A percentile compares a stretch with the other conserved stretches of the same genome.
Evolutionary conservation across 768 basidiomycete species (phyloP).

Genomic region (Mycena vulgaris): DNA sequence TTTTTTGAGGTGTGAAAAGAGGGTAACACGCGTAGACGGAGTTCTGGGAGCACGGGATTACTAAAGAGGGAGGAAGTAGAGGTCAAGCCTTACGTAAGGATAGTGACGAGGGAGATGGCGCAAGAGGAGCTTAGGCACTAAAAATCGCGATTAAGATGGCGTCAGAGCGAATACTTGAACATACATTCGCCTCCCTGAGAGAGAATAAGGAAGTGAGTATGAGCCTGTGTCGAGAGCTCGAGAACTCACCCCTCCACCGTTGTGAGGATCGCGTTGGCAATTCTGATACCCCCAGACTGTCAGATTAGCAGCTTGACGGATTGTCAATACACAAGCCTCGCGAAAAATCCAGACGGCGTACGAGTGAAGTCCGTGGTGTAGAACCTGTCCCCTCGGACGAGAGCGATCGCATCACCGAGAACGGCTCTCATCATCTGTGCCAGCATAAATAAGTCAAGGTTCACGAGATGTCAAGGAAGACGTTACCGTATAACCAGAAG

Average conservation of each 20-base stretch:
- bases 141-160: not conserved
- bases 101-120: slow-evolving; percentile 59
- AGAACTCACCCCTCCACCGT: slow-evolving; percentile 46
- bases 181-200: slow-evolving; percentile 50
- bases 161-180: not conserved
- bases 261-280: slow-evolving; percentile 58
- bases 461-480: not conserved
- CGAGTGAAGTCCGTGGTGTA: slow-evolving; percentile 67
- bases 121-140: slow-evolving; percentile 59
- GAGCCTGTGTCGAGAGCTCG: not conserved
- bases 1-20: slow-evolving; percentile 68
- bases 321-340: not conserved
- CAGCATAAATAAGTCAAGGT: not conserved
- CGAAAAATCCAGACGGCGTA: slow-evolving; percentile 29
- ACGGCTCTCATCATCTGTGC: slow-evolving; percentile 60
- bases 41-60: slow-evolving; percentile 48
- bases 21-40: slow-evolving; percentile 76
- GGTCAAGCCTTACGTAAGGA: slow-evolving; percentile 45
- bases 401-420: slow-evolving; percentile 66
- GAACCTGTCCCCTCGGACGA: slow-evolving; percentile 68
- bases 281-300: slow-evolving; percentile 69
- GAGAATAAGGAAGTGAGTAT: not conserved
- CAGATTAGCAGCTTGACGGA: slow-evolving; percentile 51
- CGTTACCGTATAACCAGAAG: slow-evolving; percentile 70
- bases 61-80: not conserved